Conservation (phyloP, 2,329 filamentous ascomycete genomes). For the Coniochaeta pulveracea region DNA sequence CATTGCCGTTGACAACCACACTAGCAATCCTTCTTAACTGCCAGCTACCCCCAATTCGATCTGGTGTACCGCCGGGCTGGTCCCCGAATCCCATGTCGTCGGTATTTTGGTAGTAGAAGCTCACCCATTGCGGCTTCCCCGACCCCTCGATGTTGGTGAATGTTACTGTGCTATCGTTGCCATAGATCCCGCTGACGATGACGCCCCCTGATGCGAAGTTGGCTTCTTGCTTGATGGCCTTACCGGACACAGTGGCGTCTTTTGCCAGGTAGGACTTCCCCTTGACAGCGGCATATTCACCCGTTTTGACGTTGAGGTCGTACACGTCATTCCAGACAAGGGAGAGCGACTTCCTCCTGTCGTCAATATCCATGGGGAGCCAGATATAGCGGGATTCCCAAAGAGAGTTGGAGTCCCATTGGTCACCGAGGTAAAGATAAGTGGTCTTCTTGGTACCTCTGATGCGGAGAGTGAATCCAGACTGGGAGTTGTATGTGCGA, state of each 20-base stretch:
- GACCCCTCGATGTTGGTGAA: constrained; percentile 35
- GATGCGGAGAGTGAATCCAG: constrained; percentile 35
- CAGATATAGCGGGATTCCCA: constrained; percentile 48
- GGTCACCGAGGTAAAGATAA: constrained; percentile 37
- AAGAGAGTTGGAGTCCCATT: constrained; percentile 42
- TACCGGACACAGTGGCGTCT: constrained; percentile 30
- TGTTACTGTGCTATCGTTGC: constrained; percentile 41
- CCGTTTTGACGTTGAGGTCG: constrained; percentile 40
- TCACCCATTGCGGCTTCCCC: constrained; percentile 43
- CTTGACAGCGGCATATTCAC: constrained; percentile 30
- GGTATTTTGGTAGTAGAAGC: constrained; percentile 47
- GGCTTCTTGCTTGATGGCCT: constrained; percentile 44
- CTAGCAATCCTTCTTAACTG: constrained; percentile 48
- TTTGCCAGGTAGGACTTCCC: constrained; percentile 34
- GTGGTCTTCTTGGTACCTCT: constrained; percentile 35
- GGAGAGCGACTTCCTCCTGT: constrained; percentile 34
- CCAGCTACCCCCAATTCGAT: constrained; percentile 49
- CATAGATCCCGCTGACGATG: constrained; percentile 40
- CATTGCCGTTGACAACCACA: constrained; percentile 46
- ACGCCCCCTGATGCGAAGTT: constrained; percentile 33
- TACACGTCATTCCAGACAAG: constrained; percentile 45
- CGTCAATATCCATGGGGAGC: constrained; percentile 41
- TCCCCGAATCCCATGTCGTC: constrained; percentile 51
- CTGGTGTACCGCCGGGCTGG: constrained; percentile 41
- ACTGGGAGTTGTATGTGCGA: constrained; percentile 40